Percentiles rank a stretch among this genome's conserved stretches.
phyloP scores from a whole-genome alignment of 2,329 filamentous ascomycete genomes.

The Penicillium digitatum region DNA sequence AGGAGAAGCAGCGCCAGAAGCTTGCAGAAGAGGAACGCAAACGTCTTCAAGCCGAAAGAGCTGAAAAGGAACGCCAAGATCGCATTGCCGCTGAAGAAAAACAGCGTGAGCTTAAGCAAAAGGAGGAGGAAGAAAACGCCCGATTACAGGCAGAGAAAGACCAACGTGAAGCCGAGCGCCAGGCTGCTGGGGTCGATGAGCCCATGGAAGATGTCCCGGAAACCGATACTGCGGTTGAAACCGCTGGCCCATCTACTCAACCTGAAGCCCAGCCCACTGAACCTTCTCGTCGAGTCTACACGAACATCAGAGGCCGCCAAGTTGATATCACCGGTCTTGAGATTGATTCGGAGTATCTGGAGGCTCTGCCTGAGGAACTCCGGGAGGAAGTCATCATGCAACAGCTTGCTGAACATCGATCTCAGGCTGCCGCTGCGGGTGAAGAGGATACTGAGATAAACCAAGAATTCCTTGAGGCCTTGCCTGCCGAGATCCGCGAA shows the following conservation, averaged over 20 bases:
- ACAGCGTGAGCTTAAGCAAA: constrained; percentile 65
- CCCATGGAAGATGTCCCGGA: constrained; percentile 76
- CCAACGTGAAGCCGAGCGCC: constrained; percentile 46
- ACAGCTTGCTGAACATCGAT: constrained; percentile 77
- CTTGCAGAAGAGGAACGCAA: constrained; percentile 55
- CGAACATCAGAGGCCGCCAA: constrained; percentile 78
- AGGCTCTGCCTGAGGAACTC: constrained; percentile 95
- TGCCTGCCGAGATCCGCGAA: constrained; percentile 82
- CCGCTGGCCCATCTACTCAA: constrained; percentile 34
- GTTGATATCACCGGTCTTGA: constrained; percentile 92
- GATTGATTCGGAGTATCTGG: constrained; percentile 90
- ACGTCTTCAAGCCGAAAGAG: constrained; percentile 58
- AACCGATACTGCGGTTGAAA: constrained; percentile 36
- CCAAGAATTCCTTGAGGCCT: constrained; percentile 86
- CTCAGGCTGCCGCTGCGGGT: constrained; percentile 65
- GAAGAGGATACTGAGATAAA: constrained; percentile 68
- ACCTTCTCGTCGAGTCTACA: constrained; percentile 62
- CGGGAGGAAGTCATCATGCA: constrained; percentile 93
- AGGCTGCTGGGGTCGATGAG: constrained; percentile 44
- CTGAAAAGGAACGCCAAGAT: constrained; percentile 59
- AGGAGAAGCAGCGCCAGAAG: constrained; percentile 67
- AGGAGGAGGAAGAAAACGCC: constrained; percentile 66
- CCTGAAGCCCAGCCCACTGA: constrained; percentile 48
- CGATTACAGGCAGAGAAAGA: constrained; percentile 58
- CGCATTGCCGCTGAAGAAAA: constrained; percentile 64